phyloP scores from a whole-genome alignment of 176 grass and related monocot species.

The Tillandsia leiboldiana region DNA sequence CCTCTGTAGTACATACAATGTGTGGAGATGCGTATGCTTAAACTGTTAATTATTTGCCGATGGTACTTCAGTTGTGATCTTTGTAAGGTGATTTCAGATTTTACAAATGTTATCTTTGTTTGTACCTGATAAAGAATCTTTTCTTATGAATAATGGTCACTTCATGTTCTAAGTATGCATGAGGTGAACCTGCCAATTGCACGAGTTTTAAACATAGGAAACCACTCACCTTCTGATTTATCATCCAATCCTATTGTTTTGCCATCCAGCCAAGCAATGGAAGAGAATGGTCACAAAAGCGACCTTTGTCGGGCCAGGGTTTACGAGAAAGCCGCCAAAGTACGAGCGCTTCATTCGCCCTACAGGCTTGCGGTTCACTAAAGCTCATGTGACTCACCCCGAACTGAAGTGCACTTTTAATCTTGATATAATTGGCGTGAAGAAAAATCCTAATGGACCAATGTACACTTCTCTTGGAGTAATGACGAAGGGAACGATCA shows the following conservation, averaged over 20 bases:
- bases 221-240: not conserved
- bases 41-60: too few relatives aligned
- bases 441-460: slow-evolving; percentile 87
- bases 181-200: not conserved
- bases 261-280: slow-evolving; percentile 72
- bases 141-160: not conserved
- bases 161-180: not conserved
- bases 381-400: slow-evolving; percentile 86
- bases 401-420: slow-evolving; percentile 92
- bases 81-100: too few relatives aligned
- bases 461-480: slow-evolving; percentile 97
- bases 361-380: slow-evolving; percentile 69
- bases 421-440: slow-evolving; percentile 77
- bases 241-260: slow-evolving; percentile 2
- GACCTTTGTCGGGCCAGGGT: slow-evolving; percentile 77
- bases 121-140: not conserved
- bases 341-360: slow-evolving; percentile 84
- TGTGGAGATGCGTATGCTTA: too few relatives aligned
- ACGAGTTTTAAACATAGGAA: not conserved
- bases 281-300: slow-evolving; percentile 94
- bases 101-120: too few relatives aligned
- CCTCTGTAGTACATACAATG: too few relatives aligned
- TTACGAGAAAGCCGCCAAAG: slow-evolving; percentile 88
- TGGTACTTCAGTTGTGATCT: too few relatives aligned
- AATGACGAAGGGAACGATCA: slow-evolving; percentile 78